Evolutionary conservation across 2,329 filamentous ascomycete species (phyloP), one percentile per base, ranked within the genome.

Genomic region (Fusarium circinatum): DNA sequence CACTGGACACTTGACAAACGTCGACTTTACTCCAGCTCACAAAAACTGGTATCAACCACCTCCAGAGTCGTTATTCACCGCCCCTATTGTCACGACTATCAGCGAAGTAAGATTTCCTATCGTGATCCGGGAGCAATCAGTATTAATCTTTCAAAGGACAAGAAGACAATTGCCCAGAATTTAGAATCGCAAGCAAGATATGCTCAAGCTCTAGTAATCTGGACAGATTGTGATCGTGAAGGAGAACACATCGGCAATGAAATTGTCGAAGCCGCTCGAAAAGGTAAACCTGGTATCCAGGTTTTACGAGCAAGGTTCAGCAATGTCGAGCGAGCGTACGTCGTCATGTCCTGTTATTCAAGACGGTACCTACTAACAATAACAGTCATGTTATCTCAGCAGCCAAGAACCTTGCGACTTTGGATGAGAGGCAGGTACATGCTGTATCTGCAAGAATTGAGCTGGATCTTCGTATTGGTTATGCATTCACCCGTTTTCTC

Each of bases 211-310:
- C 86, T 99, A 38, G 96, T 97, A 82, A 98, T 99, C 77, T 99
- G 96, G 96, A 99, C 96, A 2, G 96, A 99, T 87, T 98, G 96
- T 83, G 96, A 99, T 86, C 91, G 95, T 62, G 96, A 99, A 86
- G 96, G 96, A 41, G 96, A 99, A 82, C 93, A 98, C 80, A 99
- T 99, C 75, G 96, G 96, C 12, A 89, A 93, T 44, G 96, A 99
- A 81, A 96, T 99, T 69, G 91, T 94, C 49, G 89, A 93, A 59
- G 92, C 96, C 66, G 96, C 96, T 10, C 85, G 87, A 52, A 90
- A 91, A 78, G 92, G 89, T 15, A 98, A 98, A 73, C 83, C 87
- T 15, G 85, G 86, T 4, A 91, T 99, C 47, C 88, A 94, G 70
- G 89, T 98, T 65, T 96, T 94, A 79, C 89, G 96, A 77, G 96